A percentile compares a stretch with the other conserved stretches of the same genome.
Conservation (phyloP, 176 grass and related monocot species). For the Hordeum vulgare region DNA sequence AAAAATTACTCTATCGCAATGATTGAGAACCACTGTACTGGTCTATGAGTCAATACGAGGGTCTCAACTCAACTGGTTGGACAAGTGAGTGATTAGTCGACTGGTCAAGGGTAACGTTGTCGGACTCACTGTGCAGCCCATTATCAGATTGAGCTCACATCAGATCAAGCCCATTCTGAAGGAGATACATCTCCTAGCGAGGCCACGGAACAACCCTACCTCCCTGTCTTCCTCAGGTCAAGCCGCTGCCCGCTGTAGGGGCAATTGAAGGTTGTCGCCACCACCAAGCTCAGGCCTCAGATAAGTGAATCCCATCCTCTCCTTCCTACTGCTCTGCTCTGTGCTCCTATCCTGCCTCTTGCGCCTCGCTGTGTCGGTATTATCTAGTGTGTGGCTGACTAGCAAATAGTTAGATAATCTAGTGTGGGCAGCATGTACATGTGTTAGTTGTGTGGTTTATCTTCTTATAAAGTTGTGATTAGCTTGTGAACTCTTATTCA, state of each 20-base stretch:
- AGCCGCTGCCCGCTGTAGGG: background rate
- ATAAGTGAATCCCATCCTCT: background rate
- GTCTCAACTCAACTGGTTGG: background rate
- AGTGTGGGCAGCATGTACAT: background rate
- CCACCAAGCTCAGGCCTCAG: background rate
- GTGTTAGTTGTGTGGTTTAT: background rate
- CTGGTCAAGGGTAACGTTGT: background rate
- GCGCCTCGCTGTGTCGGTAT: background rate
- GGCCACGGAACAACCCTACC: background rate
- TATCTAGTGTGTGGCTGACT: background rate
- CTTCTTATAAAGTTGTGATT: background rate
- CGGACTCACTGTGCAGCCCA: background rate
- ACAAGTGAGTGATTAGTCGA: background rate
- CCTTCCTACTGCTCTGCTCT: background rate
- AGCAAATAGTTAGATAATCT: background rate
- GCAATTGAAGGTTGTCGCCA: background rate
- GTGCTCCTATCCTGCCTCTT: background rate
- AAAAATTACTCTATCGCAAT: background rate
- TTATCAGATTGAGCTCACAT: background rate
- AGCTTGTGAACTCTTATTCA: too few relatives aligned
- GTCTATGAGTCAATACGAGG: background rate
- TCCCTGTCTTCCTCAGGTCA: background rate
- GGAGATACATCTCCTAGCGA: background rate
- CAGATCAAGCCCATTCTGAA: background rate
- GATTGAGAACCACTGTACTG: background rate